Evolutionary conservation across 192 early-diverging fungal species (phyloP), one percentile per base, ranked within the genome.

Genomic region (Umbelopsis sp.): DNA sequence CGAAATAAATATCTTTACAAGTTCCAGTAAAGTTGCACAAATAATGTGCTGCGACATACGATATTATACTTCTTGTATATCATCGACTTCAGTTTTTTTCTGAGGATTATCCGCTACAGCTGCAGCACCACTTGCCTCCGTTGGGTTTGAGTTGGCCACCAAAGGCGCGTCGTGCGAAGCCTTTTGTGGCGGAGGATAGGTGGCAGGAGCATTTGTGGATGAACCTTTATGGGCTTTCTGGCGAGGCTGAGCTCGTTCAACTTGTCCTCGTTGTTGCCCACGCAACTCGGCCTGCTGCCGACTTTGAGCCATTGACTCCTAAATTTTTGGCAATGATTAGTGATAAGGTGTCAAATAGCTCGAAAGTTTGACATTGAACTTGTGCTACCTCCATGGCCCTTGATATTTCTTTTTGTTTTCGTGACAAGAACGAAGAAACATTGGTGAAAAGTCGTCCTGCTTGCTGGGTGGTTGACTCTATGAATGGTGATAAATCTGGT

Each of bases 391-490:
- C 72, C 50, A 83, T 78, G 11, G 73, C 76, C 30, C 78, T 76
- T 3, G 79, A 50, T 44, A 83, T 66, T 44, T 86, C 84, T 41
- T 80, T 81, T 65, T 80, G 76, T 25, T 83, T 83, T 1, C 80
- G 61, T 20, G 73, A 70, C 30, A 86, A 75, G 51, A 86, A 86
- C 25, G 79, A 79, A 0, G 80, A 81, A 49, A 86, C 73, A 41
- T 79, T 83, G 0, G 82, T 78, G 22, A 86, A 77, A 53, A 86
- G 72, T 9, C 80, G 75, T 2, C 76, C 82, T 12, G 84, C 84
- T 30, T 83, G 82, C 58, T 83, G 84, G 9, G 66, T 35, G 18
- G 70, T 74, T 5, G 73, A 51, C 53, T 80, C 76, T n/a, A 70
- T 13, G 11, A 65, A 50, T 0, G 67, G 48, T n/a, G 67, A 18